phyloP scores from a whole-genome alignment of 352 stramenopile species.

The Aphanomyces stellatus region DNA sequence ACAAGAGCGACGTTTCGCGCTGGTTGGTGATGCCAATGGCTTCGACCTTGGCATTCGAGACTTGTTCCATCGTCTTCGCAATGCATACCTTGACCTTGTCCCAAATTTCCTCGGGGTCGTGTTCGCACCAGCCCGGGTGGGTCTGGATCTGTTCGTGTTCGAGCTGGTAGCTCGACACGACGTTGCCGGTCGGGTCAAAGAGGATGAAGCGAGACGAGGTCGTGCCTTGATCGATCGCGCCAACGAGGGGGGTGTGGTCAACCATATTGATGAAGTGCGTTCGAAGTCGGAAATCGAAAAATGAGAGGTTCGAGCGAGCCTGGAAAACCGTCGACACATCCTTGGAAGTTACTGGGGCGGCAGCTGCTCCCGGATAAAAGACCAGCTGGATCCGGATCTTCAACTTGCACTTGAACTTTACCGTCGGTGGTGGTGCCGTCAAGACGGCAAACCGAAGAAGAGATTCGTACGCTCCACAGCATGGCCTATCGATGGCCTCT shows the following conservation, averaged over 20 bases:
- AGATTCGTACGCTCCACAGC: too few species aligned
- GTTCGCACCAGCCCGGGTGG: slow-evolving; percentile 94
- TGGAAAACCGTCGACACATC: background rate
- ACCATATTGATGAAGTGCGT: background rate
- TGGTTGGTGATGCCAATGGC: slow-evolving; percentile 99
- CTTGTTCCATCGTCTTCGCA: slow-evolving; percentile 56
- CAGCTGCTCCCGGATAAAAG: too few species aligned
- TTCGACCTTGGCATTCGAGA: slow-evolving; percentile 64
- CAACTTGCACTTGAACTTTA: too few species aligned
- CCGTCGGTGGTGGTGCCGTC: too few species aligned
- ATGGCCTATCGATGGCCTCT: too few species aligned
- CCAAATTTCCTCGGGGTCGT: slow-evolving; percentile 96
- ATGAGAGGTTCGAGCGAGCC: background rate
- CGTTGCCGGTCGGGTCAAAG: slow-evolving; percentile 84
- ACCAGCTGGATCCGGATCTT: too few species aligned
- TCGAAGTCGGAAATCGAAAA: background rate
- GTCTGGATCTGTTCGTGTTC: slow-evolving; percentile 97
- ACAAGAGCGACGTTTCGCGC: slow-evolving; percentile 96
- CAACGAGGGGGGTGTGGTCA: slow-evolving; percentile 27
- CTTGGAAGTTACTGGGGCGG: too few species aligned
- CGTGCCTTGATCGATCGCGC: slow-evolving; percentile 97
- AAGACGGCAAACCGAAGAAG: too few species aligned
- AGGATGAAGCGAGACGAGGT: slow-evolving; percentile 95
- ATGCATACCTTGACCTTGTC: slow-evolving; percentile 75
- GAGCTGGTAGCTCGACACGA: slow-evolving; percentile 88